phyloP scores from a whole-genome alignment of 1,284 basidiomycete genomes.

The Puccinia triticina region DNA sequence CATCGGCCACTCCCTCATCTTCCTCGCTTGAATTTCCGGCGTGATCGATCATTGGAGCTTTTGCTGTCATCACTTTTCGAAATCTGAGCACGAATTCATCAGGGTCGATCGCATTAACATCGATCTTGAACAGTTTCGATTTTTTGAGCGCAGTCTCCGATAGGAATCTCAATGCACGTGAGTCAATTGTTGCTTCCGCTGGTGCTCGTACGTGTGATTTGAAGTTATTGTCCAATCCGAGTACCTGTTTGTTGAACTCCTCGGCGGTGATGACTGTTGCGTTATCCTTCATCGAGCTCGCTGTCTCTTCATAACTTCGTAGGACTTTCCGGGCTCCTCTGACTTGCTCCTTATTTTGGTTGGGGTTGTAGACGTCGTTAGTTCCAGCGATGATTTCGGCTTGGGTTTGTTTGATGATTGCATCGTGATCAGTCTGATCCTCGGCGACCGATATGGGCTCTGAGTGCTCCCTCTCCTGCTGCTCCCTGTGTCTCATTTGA shows the following conservation, averaged over 20 bases:
- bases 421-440: neutral
- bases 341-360: neutral
- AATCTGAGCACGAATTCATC: constrained; percentile 78
- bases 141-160: constrained; percentile 65
- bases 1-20: constrained; percentile 57
- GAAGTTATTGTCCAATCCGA: constrained; percentile 25
- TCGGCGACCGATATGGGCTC: neutral
- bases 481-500: neutral
- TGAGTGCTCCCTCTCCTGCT: neutral
- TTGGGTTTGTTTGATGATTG: constrained; percentile 18
- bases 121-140: constrained; percentile 81
- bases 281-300: constrained; percentile 27
- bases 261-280: neutral
- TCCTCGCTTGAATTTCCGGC: constrained; percentile 60
- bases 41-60: constrained; percentile 59
- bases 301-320: constrained; percentile 24
- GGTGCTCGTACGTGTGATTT: constrained; percentile 53
- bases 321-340: constrained; percentile 12
- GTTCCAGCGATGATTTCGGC: constrained; percentile 25
- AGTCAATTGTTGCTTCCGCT: constrained; percentile 58
- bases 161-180: constrained; percentile 55
- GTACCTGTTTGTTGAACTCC: constrained; percentile 19
- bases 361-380: constrained; percentile 3
- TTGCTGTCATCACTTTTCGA: constrained; percentile 72
- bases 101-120: constrained; percentile 76